Evolutionary conservation across 257 asterid species (phyloP).

Genomic region (Solanum chmielewskii): DNA sequence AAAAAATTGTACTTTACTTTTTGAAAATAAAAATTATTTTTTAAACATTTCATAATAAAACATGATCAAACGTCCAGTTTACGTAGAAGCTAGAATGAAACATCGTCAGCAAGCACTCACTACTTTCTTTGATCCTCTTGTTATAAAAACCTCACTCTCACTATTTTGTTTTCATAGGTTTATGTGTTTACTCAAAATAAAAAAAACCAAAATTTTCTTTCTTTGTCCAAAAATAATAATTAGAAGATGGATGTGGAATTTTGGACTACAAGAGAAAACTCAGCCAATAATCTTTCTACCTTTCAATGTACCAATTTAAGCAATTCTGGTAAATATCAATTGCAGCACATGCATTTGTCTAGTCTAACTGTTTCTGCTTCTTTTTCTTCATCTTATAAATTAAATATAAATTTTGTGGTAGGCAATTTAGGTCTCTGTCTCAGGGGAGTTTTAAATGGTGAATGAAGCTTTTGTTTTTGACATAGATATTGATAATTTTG

Average conservation of each 20-base stretch:
- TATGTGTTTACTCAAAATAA: background rate
- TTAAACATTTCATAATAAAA: too few relatives aligned
- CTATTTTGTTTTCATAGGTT: background rate
- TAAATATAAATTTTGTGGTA: background rate
- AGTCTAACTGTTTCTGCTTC: background rate
- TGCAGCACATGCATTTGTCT: background rate
- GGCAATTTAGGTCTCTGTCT: background rate
- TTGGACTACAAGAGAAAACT: conserved; percentile 68
- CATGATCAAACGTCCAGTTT: background rate
- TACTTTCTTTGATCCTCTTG: background rate
- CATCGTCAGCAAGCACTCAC: conserved; percentile 3
- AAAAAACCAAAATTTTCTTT: background rate
- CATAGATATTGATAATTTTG: background rate
- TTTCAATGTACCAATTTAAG: conserved; percentile 33
- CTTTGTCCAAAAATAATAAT: background rate
- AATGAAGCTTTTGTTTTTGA: background rate
- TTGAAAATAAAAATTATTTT: too few relatives aligned
- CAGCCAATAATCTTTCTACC: conserved; percentile 31
- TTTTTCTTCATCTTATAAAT: background rate
- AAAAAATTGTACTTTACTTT: too few relatives aligned
- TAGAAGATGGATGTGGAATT: conserved; percentile 45
- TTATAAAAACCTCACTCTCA: background rate
- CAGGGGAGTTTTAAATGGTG: background rate
- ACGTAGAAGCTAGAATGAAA: background rate
- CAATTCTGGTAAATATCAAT: conserved; percentile 33